A percentile compares a stretch with the other conserved stretches of the same genome.
phyloP scores from a whole-genome alignment of 208 protist species.

The Acanthamoeba castellanii region DNA sequence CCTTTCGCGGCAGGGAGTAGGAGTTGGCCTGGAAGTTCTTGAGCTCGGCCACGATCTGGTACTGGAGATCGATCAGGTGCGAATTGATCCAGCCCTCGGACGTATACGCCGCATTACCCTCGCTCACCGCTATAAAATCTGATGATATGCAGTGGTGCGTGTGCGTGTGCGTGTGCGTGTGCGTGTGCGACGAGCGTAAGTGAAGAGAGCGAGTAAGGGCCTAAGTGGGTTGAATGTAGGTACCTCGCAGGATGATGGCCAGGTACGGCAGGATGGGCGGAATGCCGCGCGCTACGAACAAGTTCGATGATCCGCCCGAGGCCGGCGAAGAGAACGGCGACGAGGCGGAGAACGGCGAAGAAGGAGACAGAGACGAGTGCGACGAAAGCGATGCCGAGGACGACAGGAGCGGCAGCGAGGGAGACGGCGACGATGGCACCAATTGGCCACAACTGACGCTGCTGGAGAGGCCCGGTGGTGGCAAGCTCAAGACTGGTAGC shows the following conservation, averaged over 20 bases:
- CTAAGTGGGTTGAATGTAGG: background rate
- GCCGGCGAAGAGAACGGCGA: background rate
- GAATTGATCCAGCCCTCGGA: background rate
- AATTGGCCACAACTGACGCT: too few relatives aligned
- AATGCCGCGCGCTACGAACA: background rate
- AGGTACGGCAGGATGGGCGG: slow-evolving; percentile 49
- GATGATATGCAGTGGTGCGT: background rate
- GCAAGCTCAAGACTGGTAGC: background rate
- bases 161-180: too few relatives aligned
- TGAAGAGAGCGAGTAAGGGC: background rate
- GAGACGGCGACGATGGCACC: background rate
- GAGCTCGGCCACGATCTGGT: slow-evolving; percentile 17
- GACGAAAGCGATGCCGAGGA: background rate
- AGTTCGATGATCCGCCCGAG: background rate
- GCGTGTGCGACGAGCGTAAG: background rate
- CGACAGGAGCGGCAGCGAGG: background rate
- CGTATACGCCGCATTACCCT: background rate
- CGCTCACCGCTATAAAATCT: slow-evolving; percentile 25
- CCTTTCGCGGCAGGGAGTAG: background rate
- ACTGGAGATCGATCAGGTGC: slow-evolving; percentile 30
- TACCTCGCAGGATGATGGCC: slow-evolving; percentile 34
- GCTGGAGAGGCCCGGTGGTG: background rate
- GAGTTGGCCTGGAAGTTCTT: slow-evolving; percentile 27
- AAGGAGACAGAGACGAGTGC: background rate
- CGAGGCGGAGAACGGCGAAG: background rate